phyloP scores from a whole-genome alignment of 805 yeast species.

The Candida suzukii region DNA sequence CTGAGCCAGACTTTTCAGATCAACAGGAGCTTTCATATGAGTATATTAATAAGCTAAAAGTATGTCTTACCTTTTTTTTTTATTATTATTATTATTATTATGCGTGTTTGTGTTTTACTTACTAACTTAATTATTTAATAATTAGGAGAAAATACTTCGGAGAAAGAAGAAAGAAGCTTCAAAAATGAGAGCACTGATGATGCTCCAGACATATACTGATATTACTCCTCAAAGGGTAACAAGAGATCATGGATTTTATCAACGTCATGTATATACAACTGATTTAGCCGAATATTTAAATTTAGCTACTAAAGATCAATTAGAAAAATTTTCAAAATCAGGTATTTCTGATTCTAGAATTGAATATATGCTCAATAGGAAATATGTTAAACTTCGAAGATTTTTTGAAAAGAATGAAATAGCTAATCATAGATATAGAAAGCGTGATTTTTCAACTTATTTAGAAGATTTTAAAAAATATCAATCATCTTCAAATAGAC shows the following conservation, averaged over 20 bases:
- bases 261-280: conserved; percentile 27
- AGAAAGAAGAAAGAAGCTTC: not conserved
- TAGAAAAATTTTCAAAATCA: conserved; percentile 15
- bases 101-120: no score
- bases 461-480: conserved; percentile 23
- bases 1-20: conserved; percentile 5
- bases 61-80: not conserved
- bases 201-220: not conserved
- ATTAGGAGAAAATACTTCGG: no score
- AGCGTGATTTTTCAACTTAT: conserved; percentile 19
- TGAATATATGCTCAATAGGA: conserved; percentile 19
- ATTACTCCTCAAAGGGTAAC: conserved; percentile 4
- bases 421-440: conserved; percentile 22
- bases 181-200: not conserved
- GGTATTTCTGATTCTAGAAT: conserved; percentile 21
- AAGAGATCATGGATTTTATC: conserved; percentile 20
- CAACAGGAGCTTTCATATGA: not conserved
- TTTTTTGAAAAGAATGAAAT: conserved; percentile 20
- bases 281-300: conserved; percentile 25
- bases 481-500: conserved; percentile 10
- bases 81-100: no score
- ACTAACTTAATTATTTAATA: no score
- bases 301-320: conserved; percentile 16
- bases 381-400: conserved; percentile 19
- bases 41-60: not conserved